Base-by-base conservation (phyloP, 1,284 basidiomycete species). In the Ustilago lituana region DNA sequence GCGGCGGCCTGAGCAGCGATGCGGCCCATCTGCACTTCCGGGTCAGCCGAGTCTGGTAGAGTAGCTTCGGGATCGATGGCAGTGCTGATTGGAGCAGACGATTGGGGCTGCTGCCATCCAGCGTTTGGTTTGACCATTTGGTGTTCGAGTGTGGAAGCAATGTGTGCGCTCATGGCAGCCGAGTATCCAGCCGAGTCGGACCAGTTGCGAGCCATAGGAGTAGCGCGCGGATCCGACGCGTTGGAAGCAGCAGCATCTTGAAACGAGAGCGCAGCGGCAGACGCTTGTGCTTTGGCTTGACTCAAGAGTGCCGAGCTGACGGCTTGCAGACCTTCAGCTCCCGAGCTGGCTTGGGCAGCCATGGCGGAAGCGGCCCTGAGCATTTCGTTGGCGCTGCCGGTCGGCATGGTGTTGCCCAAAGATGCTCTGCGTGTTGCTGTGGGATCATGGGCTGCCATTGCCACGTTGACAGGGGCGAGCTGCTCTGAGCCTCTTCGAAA, bases 91-190 rank as follows among this genome's bases (percentile, higher is more conserved):
- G 59, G 47, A 15, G 55, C 51, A 19, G 37, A 12, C 2, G 47
- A 40, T 11, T 22, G 22, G 1, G 48, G 33, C 3, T 20, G 35
- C 1, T 46, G 37, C 3, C 45, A 33, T 22, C 40, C 17, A 15
- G 38, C 5, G 15, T 50, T n/a, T 7, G 59, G 51, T n/a, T 43
- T 31, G 27, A 22, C n/a, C 48, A 57, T 61, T 29, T 58, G 67
- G 11, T 36, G 37, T 20, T 60, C 31, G 29, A 73, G 54, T 1
- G 74, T 54, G 1, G 62, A 55, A 7, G 61, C 64, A 26, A 70
- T 72, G 31, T 68, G 71, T 4, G 65, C 63, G 41, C 67, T 70
- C 57, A 73, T 71, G 8, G 74, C 69, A n/a, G 74, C 74, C 19
- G 71, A 67, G 52, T 73, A 73, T 14, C 50, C 54, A 31, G 67